Evolutionary conservation across 2,329 filamentous ascomycete genomes (phyloP), one percentile per base, ranked within the genome.

Genomic region (Coleophoma crateriformis): DNA sequence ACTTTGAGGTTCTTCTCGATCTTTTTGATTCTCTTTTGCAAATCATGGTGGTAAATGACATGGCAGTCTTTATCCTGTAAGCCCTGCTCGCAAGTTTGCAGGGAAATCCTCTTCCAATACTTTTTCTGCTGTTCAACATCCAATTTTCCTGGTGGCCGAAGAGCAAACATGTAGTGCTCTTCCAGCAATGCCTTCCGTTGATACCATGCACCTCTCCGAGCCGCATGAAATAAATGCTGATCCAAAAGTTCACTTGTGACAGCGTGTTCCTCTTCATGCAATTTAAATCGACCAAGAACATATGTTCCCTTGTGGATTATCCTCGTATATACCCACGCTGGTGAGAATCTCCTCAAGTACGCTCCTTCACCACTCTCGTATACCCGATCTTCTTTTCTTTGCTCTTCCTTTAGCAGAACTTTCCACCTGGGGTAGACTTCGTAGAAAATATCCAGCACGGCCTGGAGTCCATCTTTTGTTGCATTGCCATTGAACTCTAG

Each of bases 21-120:
- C 68, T 96, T 97, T 45, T 81, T 78, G n/a, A 96, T 81, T 1
- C 94, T 85, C 67, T 96, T 97, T 66, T 97, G 92, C 7, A 99
- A 72, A 61, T 97, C 92, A 62, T 95, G 90, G 64, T 99, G 92
- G 64, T 89, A 92, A 51, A 96, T 94, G 20, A 96, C 69, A 67
- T 99, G 94, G 51, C 92, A 95, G 50, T 94, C 79, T 27, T 83
- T 82, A 60, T 99, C 94, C 64, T 96, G 86, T 0, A 99, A 75
- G 1, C 89, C 94, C 38, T 79, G 74, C 67, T 96, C 91, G 62
- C 94, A 97, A 0, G 94, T 99, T 7, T 74, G 70, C 4, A 88
- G 73, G 0, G 94, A 89, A 17, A 84, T 76, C 8, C 79, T 76
- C 63, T 85, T 90, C 91, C 91, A 99, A 57, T 88, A 77, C 60